Evolutionary conservation across 257 asterid genomes (phyloP), one percentile per base, ranked within the genome.

Genomic region (Linderniella brevidens): DNA sequence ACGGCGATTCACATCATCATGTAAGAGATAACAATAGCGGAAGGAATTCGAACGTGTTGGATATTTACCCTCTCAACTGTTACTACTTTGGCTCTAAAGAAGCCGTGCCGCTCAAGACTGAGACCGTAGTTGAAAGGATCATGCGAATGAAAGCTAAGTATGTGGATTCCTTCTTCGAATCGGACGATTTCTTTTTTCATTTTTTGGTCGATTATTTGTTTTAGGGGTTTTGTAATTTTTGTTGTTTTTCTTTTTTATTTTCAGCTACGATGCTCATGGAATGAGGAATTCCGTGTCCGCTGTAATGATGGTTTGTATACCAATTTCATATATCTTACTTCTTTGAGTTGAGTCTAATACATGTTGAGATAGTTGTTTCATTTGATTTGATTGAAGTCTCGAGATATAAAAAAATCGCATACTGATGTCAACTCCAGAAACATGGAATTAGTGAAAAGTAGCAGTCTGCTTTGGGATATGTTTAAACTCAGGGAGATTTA

Each of bases 21-120:
- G 17, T 25, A 6, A 25, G 32, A 2, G 32, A 25, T 25, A 6
- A 25, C 6, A 25, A 25, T 6, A 25, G 35, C 14, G 55, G 17
- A 11, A 48, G 39, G 29, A 37, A 46, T 50, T 41, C 63, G 32
- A 17, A 16, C 52, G 71, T 61, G 1, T 16, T 88, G 58, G 79
- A 80, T 62, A 67, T 84, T 46, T 80, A 84, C 67, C 96, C 96
- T 13, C 86, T 88, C 13, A 66, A 63, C 48, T 62, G 71, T 51
- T 88, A 84, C 80, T 88, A 76, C 63, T 88, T 88, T 72, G 96
- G 93, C 55, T 78, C 80, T 62, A 70, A 32, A 19, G 79, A 71
- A 29, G 64, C 81, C 7, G 46, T 42, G 59, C 61, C 73, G 13
- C 52, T 56, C 13, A 80, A 53, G 62, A 69, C 50, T 59, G 98